Percentiles rank a stretch among this genome's conserved stretches.
Conservation (phyloP, 169 alveolate genomes). For the Plasmodium cynomolgi region DNA sequence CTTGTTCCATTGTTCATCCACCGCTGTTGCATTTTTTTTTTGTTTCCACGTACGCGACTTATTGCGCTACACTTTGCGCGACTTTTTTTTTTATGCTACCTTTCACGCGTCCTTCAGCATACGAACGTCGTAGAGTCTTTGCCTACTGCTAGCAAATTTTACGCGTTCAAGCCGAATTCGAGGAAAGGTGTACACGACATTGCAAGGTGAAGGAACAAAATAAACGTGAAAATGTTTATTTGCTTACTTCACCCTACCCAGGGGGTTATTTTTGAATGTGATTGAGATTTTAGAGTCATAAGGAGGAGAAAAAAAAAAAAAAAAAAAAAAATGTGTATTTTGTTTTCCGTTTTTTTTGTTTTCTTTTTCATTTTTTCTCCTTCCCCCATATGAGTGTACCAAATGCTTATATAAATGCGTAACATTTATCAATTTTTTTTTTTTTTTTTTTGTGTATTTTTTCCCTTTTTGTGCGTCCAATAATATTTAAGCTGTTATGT, state of each 20-base stretch:
- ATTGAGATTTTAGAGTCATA: neutral
- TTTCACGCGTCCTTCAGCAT: neutral
- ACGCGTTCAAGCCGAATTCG: neutral
- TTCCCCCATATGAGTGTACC: neutral
- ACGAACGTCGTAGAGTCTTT: neutral
- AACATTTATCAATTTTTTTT: neutral
- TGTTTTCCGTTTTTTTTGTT: neutral
- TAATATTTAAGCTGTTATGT: neutral
- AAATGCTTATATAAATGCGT: neutral
- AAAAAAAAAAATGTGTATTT: neutral
- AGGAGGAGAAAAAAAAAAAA: neutral
- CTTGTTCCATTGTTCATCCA: neutral
- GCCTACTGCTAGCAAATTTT: neutral
- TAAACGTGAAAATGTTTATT: neutral
- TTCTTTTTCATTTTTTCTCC: neutral
- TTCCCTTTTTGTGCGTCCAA: conserved; percentile 11
- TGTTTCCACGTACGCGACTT: neutral
- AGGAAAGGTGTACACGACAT: neutral
- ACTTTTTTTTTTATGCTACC: neutral
- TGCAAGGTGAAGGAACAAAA: neutral
- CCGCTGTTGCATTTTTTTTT: neutral
- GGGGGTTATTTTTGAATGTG: conserved; percentile 26
- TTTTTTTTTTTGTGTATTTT: neutral
- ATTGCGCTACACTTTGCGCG: neutral
- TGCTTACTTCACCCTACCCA: neutral